Conservation (phyloP, 306 rosid species). For the Ormosia emarginata region DNA sequence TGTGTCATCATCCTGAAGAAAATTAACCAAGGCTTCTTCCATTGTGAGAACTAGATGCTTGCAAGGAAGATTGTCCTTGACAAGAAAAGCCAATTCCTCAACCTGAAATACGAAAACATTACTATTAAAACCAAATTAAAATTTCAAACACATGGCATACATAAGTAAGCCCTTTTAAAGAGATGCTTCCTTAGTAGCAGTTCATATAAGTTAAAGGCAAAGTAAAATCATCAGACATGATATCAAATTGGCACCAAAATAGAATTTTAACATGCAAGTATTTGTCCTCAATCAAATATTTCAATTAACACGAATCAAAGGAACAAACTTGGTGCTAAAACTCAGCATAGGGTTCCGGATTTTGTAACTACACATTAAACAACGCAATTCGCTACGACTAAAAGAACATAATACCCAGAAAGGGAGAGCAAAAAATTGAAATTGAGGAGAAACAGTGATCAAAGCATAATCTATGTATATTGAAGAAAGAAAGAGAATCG, state of each 20-base stretch:
- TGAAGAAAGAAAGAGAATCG: not conserved
- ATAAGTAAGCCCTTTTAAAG: not conserved
- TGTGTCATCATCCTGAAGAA: slow-evolving; percentile 72
- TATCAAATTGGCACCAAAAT: slow-evolving; percentile 8
- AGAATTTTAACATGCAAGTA: not conserved
- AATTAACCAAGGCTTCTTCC: slow-evolving; percentile 79
- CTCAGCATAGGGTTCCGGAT: slow-evolving; percentile 12
- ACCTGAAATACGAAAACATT: slow-evolving; percentile 51
- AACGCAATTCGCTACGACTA: not conserved
- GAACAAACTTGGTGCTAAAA: slow-evolving; percentile 9
- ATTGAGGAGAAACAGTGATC: not conserved
- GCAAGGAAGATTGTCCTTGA: slow-evolving; percentile 92
- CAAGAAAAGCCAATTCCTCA: slow-evolving; percentile 94
- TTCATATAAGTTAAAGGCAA: not conserved
- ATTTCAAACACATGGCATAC: not conserved
- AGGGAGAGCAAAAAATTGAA: slow-evolving; percentile 6
- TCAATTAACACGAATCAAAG: not conserved
- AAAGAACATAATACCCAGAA: slow-evolving; percentile 1
- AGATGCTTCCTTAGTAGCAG: not conserved
- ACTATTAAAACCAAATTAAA: not conserved
- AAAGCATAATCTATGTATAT: not conserved
- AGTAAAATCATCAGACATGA: slow-evolving; percentile 6
- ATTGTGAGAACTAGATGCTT: slow-evolving; percentile 94
- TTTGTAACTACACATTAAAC: not conserved
- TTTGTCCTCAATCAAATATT: not conserved